These are phyloP conservation scores for Ogataea kodamae DNA, from an alignment of 805 yeast genomes.

Conservation along the genomic window DNA sequence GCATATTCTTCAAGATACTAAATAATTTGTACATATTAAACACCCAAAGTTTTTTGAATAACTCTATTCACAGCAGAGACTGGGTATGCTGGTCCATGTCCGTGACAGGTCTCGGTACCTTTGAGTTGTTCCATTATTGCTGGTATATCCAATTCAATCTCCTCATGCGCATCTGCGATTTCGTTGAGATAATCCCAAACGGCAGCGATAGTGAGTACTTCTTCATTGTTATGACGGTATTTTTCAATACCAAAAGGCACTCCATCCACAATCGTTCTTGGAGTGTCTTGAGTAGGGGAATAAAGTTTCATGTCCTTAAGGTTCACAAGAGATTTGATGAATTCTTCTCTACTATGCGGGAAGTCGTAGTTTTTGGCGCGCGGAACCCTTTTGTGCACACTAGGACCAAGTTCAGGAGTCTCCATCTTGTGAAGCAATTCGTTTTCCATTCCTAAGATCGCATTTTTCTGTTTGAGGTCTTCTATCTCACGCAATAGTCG, in stretches of 20 bases:
- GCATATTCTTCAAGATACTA: constrained; percentile 18
- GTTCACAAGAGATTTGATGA: constrained; percentile 24
- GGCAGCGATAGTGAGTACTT: constrained; percentile 67
- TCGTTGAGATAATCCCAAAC: constrained; percentile 75
- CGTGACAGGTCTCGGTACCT: constrained; percentile 76
- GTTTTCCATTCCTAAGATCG: constrained; percentile 60
- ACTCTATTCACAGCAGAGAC: constrained; percentile 40
- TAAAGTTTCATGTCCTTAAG: constrained; percentile 3
- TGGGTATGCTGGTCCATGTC: constrained; percentile 69
- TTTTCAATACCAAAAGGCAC: constrained; percentile 6
- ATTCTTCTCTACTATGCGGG: constrained; percentile 27
- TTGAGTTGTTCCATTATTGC: constrained; percentile 54
- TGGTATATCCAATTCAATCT: constrained; percentile 50
- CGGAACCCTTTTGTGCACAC: background rate
- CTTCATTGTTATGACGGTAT: constrained; percentile 33
- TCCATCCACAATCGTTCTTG: constrained; percentile 10
- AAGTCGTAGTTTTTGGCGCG: constrained; percentile 17
- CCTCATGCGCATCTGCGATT: constrained; percentile 46
- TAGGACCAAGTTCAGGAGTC: background rate
- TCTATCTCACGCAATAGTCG: constrained; percentile 40
- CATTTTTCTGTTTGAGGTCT: constrained; percentile 47
- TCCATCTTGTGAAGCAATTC: constrained; percentile 42
- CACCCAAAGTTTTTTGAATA: constrained; percentile 18
- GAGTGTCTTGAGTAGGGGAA: background rate
- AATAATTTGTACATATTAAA: constrained; percentile 3